Evolutionary conservation across 2,329 filamentous ascomycete species (phyloP), one percentile per base, ranked within the genome.

Genomic region (Cladophialophora yegresii): DNA sequence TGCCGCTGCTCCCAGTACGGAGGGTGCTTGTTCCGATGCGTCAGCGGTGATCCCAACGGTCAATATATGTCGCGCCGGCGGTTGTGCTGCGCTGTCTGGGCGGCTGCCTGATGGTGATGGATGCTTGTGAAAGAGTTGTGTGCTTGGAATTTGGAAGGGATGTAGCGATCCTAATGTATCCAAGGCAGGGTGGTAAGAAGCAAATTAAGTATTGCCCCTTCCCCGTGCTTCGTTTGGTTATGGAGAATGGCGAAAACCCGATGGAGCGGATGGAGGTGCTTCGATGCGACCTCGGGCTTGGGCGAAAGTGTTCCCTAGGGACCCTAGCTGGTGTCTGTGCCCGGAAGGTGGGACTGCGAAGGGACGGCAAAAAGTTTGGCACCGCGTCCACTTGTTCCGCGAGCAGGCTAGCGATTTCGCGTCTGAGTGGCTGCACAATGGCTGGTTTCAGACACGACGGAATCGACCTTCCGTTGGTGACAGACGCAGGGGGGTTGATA

Each of bases 361-460:
- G 54, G 20, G 54, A 51, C 54, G 57, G 58, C 59, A 54, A 50
- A 54, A 30, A 30, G 58, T 62, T 64, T 62, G 57, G 65, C 61
- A 61, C 64, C 64, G 64, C 57, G 56, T 50, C 50, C 57, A 55
- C 36, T 57, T 58, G 58, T 67, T 67, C 65, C 62, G 65, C 61
- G 62, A 50, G 57, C 26, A 40, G 36, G 54, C 61, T 63, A 58
- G 57, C 58, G 55, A 40, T 45, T 49, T 58, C 33, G 62, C 47
- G 58, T 53, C n/a, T 59, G 62, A 61, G 47, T 55, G 62, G 59
- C 47, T 56, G 61, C 58, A n/a, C 57, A 63, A 23, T 55, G 62
- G 59, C 47, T 56, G 61, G 65, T 67, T 67, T 64, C 65, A 67
- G 62, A 54, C 8, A 54, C 32, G 10, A 23, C 58, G 58, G 58